Base-by-base conservation (phyloP, 1,284 basidiomycete species). In the Pseudozyma sp. region DNA sequence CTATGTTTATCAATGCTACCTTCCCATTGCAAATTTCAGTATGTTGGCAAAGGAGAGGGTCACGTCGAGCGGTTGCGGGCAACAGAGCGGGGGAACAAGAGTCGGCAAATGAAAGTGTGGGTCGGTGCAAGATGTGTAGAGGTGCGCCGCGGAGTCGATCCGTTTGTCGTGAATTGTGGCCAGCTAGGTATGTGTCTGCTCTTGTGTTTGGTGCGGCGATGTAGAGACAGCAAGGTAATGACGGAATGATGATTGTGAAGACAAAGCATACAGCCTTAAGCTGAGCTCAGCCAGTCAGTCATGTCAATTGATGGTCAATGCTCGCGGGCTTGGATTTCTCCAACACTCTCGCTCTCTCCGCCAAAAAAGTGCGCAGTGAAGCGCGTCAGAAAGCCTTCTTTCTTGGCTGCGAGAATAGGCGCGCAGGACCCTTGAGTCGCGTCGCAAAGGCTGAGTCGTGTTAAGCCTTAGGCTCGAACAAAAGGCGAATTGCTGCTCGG, bases 271-370 rank as follows among this genome's bases (percentile, higher is more conserved):
- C 19, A 50, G n/a, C 14, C 7, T 52, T 43, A 18, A 40, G 14
- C 42, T 25, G 34, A 40, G 14, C 42, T 25, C 45, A 31, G 25
- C 6, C 25, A 31, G 25, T 31, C 25, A 31, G 25, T 31, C 6
- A 31, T 31, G 25, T 31, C 25, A 31, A 47, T 45, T n/a, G 53
- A 39, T 67, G 66, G 66, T 63, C 59, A 39, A 63, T 69, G 66
- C 66, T 63, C 52, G 52, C 42, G 52, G 48, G 34, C 47, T 47
- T 31, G 11, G 11, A 21, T 4, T 16, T 18, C 14, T 40, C 42
- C 12, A 52, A 54, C 52, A 49, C 47, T 48, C 45, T 21, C n/a
- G 45, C 45, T 48, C 45, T 48, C 21, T 48, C 21, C 39, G 19
- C 21, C 19, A 49, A 49, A 54, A 60, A 3, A 31, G n/a, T 59